Base-by-base conservation (phyloP, 805 yeast species). In the Lachancea cidri region DNA sequence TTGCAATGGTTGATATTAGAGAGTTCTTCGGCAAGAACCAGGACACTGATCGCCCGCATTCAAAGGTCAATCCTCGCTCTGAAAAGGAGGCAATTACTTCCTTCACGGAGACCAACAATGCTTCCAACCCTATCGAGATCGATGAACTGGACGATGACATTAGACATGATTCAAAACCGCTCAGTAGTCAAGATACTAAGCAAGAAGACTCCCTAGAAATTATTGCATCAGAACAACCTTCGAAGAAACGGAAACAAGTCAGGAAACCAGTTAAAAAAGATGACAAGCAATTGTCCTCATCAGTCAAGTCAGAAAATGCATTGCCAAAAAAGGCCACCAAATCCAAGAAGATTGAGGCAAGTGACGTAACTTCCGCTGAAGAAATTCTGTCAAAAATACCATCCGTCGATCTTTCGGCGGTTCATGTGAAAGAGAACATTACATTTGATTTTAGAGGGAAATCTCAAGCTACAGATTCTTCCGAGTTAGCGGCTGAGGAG, bases 381-480 rank as follows among this genome's bases (percentile, higher is more conserved):
- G 62, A 58, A 17, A 49, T 61, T 5, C 65, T 88, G 20, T 69
- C 74, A 5, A 66, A 70, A 5, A 83, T 89, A 33, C 84, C 89
- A 2, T 88, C 87, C 52, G 89, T 93, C 0, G 82, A 73, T 35
- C 71, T 86, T 7, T 74, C 77, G 5, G 72, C 65, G 17, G 44
- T 41, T 4, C 68, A 71, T 8, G 76, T 74, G 3, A 74, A 73
- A 18, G 66, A 72, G 38, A 74, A 72, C 30, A 72, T 76, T 54
- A 78, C 75, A 46, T 77, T 69, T 54, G 72, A 76, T 49, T 84
- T 78, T 50, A 72, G 75, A 55, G 77, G 76, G 49, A 76, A 79
- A 3, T 60, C 67, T 43, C 70, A 71, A 46, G 50, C 62, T 0
- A 55, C 56, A 20, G 56, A 68, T 13, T 68, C 68, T 7, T 42